Evolutionary conservation across 768 basidiomycete genomes (phyloP), one percentile per base, ranked within the genome.

Genomic region (Strobilomyces confusus): DNA sequence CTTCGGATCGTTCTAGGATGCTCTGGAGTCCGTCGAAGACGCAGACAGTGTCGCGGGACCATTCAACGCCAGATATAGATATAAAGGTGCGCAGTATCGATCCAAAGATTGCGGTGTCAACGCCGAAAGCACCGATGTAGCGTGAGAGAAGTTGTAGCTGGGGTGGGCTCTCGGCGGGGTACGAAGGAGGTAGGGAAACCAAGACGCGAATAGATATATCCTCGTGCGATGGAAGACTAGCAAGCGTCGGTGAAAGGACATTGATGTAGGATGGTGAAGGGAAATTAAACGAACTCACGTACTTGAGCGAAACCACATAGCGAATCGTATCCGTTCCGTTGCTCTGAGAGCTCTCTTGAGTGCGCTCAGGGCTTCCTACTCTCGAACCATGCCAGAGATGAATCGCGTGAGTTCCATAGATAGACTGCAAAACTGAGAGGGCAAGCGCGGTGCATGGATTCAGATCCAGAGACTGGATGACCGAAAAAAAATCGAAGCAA

Each of bases 1-100:
- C 61, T 22, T 76, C 72, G 56, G 84, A 86, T 15, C 75, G 73
- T 44, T 92, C 89, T 29, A 86, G 68, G 11, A 89, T 80, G 60
- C 75, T 82, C 68, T 92, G 89, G 25, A 94, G 69, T 12, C 92
- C 92, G 57, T 95, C 92, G 63, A 93, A 95, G 13, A 94, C 87
- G 58, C 89, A 92, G 17, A 93, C 84, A 1, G 75, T 76, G 29
- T 84, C 90, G 22, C 79, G 74, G 3, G 75, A 73, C 83, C 87
- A 95, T 58, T 91, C 87, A n/a, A 90, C 79, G 8, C 87, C 89
- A 49, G 77, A 80, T 20, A 76, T 64, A 4, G 92, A 92, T 50
- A 94, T 91, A 66, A 80, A 95, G 0, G 88, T 93, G 36, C 87
- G 80, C 19, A 93, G 74, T 33, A 92, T 77, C 1, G 79, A 79